These are phyloP conservation scores for Ceratopteris richardii DNA, from an alignment of 75 land plant genomes.

Conservation along the genomic window DNA sequence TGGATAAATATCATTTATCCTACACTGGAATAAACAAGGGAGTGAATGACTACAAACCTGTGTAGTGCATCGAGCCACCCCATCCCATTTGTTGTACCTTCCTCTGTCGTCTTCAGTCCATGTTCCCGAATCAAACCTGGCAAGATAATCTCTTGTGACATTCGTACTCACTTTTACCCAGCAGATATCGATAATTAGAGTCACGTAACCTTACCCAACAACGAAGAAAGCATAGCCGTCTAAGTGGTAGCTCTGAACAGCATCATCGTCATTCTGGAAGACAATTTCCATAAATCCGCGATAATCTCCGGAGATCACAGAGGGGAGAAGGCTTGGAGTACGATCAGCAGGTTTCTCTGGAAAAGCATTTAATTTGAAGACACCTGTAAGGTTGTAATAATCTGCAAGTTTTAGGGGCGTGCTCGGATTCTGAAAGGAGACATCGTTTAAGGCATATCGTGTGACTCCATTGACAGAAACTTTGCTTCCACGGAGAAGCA, in stretches of 20 bases:
- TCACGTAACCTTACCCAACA: constrained; percentile 22
- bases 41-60: constrained; percentile 40
- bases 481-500: constrained; percentile 43
- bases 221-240: constrained; percentile 90
- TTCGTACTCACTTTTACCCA: no score
- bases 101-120: constrained; percentile 74
- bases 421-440: constrained; percentile 48
- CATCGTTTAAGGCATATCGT: constrained; percentile 55
- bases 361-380: constrained; percentile 60
- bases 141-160: no score
- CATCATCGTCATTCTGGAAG: constrained; percentile 70
- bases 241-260: constrained; percentile 72
- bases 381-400: constrained; percentile 39
- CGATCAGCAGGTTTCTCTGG: constrained; percentile 50
- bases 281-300: constrained; percentile 79
- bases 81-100: constrained; percentile 85
- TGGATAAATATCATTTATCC: no score
- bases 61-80: constrained; percentile 64
- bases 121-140: constrained; percentile 71
- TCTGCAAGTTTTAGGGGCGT: constrained; percentile 90
- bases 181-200: neutral
- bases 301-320: constrained; percentile 69
- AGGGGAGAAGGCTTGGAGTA: constrained; percentile 45
- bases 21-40: no score
- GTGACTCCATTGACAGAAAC: constrained; percentile 47